Base-by-base conservation (phyloP, 495 filamentous ascomycete genomes). In the Penicillium lagena region DNA sequence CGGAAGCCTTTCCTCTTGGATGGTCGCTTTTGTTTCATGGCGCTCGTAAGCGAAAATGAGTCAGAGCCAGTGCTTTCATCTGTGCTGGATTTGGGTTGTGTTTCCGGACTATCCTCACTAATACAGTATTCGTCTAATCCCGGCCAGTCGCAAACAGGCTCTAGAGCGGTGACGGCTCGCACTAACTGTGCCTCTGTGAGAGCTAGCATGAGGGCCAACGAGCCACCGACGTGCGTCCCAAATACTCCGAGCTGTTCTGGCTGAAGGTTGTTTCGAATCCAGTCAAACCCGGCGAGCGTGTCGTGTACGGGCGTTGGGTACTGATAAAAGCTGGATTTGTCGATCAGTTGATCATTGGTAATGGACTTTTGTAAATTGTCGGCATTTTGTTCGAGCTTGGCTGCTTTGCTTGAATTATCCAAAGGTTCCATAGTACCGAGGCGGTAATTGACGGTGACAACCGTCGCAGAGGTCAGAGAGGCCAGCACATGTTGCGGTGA, bases 141-240 rank as follows among this genome's bases (percentile, higher is more conserved):
- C 1, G 62, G 56, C 68, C 68, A 72, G 52, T 72, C 66, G 30
- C 64, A 68, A n/a, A 72, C 30, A 2, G 68, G 68, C 7, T 64
- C 58, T 8, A 58, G 7, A 0, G 64, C 62, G 4, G 64, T 60
- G 34, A 70, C 59, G 12, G 64, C 64, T 22, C 56, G 53, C 22
- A 72, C 56, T 10, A 54, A 47, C 12, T 63, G 62, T 13, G 76
- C 73, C 63, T 83, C 79, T 32, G 79, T 83, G 35, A 83, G 56
- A 0, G 77, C 72, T 10, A 83, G 66, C 74, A 78, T 81, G 2
- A 72, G 60, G 2, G 79, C 78, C 29, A 82, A 59, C 1, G 72
- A 71, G 11, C 77, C 79, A 8, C 79, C 79, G 13, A 78, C 55
- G 40, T 79, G 70, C 28, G 75, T 70, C 29, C 79, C 79, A 43